Evolutionary conservation across 2,329 filamentous ascomycete species (phyloP).

Genomic region (Seiridium cupressi): DNA sequence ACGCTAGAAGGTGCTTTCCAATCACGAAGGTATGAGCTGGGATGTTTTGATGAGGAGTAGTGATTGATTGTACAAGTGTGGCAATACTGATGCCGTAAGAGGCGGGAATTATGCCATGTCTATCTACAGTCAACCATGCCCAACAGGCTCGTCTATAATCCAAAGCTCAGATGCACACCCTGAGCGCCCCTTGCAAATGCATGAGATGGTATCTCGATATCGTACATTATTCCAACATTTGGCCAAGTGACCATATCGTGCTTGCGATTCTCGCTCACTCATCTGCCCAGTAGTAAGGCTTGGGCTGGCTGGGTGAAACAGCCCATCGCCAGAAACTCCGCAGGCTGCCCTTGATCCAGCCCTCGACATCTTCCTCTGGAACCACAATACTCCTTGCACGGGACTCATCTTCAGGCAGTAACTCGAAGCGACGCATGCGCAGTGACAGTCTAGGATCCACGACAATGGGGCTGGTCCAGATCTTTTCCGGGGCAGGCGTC

Average conservation of each 20-base stretch:
- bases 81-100: background rate
- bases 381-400: conserved; percentile 61
- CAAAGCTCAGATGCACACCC: background rate
- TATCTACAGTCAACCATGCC: background rate
- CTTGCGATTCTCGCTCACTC: background rate
- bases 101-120: background rate
- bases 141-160: conserved; percentile 1
- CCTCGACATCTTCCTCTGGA: conserved; percentile 67
- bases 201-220: conserved; percentile 1
- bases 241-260: no score
- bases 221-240: background rate
- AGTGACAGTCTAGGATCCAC: conserved; percentile 73
- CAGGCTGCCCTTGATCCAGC: conserved; percentile 62
- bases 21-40: background rate
- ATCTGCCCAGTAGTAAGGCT: conserved; percentile 18
- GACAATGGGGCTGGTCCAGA: conserved; percentile 74
- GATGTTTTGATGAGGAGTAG: background rate
- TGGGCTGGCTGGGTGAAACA: conserved; percentile 37
- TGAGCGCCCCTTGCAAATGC: conserved; percentile 3
- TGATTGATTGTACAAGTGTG: conserved; percentile 8
- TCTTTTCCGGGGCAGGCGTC: conserved; percentile 36
- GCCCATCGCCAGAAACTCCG: conserved; percentile 54
- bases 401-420: conserved; percentile 68
- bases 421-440: conserved; percentile 78
- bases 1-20: no score